Conservation (phyloP, 2,329 filamentous ascomycete genomes). For the Beauveria sp. region DNA sequence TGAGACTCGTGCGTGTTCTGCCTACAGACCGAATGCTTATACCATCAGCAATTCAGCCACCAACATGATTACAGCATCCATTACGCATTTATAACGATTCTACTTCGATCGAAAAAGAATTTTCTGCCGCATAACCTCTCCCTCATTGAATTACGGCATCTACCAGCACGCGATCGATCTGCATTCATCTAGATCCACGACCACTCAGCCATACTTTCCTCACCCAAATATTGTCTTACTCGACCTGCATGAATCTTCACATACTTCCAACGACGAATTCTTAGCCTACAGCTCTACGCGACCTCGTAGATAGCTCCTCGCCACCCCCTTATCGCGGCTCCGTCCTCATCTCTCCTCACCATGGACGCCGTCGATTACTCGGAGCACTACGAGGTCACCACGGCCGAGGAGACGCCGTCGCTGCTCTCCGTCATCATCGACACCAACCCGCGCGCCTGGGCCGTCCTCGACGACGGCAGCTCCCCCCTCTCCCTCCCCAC, state of each 20-base stretch:
- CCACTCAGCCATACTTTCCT: neutral
- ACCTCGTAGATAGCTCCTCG: slow-evolving; percentile 14
- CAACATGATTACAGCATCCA: neutral
- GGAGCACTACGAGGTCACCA: slow-evolving; percentile 51
- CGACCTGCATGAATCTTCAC: neutral
- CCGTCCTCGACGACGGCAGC: slow-evolving; percentile 56
- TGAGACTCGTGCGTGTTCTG: neutral
- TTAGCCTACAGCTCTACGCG: neutral
- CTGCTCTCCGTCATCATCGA: slow-evolving; percentile 88
- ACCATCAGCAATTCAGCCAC: neutral
- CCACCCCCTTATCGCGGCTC: neutral
- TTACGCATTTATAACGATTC: neutral
- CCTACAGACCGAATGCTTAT: neutral
- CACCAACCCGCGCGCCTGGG: slow-evolving; percentile 94
- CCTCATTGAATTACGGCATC: neutral
- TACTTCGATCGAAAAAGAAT: neutral
- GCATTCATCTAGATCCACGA: neutral
- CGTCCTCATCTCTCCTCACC: slow-evolving; percentile 15
- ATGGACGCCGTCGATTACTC: slow-evolving; percentile 52
- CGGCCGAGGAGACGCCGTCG: slow-evolving; percentile 59
- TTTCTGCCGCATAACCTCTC: neutral
- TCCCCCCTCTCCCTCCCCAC: slow-evolving; percentile 78
- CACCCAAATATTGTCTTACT: neutral
- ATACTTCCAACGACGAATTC: neutral
- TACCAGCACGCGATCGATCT: neutral